Evolutionary conservation across 2,329 filamentous ascomycete species (phyloP), one percentile per base, ranked within the genome.

Genomic region (Fusarium napiforme): DNA sequence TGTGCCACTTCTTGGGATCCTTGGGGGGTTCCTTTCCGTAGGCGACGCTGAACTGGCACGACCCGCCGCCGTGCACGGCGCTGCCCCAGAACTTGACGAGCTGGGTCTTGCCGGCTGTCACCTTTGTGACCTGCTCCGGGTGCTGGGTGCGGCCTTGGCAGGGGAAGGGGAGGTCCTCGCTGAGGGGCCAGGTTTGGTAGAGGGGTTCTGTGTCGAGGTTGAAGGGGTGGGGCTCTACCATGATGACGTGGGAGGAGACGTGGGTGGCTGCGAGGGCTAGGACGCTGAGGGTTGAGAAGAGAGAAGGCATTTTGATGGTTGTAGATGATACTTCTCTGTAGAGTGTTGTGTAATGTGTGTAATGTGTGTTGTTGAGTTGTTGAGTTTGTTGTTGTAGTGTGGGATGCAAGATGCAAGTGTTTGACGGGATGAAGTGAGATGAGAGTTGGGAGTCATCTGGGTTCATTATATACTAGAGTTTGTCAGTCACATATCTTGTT

Each of bases 221-320:
- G 73, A 67, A 78, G n/a, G 77, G 77, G 15, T 78, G 77, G 15
- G 77, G 77, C n/a, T 78, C 77, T 4, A 78, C 39, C 77, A 78
- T 78, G 64, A 78, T 69, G 53, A 78, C 64, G 19, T 78, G 77
- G 40, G 67, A 58, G 2, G 60, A 60, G 7, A 42, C 58, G 1
- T 55, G 34, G 12, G 56, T 23, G 32, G 64, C 46, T 32, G 11
- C 37, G 23, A 76, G 62, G 18, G 63, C 66, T 32, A 60, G n/a
- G 56, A 60, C 42, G 36, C 58, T 42, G 15, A 64, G 4, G 15
- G 52, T 4, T 21, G 58, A 60, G 30, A 40, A 11, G 9, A 67
- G 26, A 21, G 67, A 57, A 59, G n/a, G 30, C 71, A 73, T 73
- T 28, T 16, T 49, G 14, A 0, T 18, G 16, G 7, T 9, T 23